Conservation (phyloP, 139 green algal species). For the Tetraselmis striata region DNA sequence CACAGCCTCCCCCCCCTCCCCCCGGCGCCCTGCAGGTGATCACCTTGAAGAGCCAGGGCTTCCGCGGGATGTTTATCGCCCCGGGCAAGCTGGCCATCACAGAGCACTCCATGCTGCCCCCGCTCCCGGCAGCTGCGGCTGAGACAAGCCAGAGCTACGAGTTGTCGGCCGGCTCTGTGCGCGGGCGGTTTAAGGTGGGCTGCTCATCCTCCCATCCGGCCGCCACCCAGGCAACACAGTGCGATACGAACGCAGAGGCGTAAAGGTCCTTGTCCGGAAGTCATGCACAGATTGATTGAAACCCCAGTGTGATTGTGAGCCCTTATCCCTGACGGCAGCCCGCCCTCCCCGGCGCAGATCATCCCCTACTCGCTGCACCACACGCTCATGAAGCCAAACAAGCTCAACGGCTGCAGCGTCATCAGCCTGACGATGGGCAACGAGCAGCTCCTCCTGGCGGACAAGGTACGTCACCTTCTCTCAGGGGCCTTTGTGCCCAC, state of each 20-base stretch:
- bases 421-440: not conserved
- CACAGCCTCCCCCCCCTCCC: no score
- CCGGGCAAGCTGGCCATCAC: not conserved
- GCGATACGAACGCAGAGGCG: no score
- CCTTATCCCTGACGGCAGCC: no score
- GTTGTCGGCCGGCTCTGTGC: not conserved
- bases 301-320: no score
- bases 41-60: not conserved
- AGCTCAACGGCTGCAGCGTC: not conserved
- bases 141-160: not conserved
- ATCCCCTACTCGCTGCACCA: not conserved
- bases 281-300: no score
- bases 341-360: no score
- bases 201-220: no score
- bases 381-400: not conserved
- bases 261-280: no score
- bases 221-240: no score
- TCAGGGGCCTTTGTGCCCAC: no score
- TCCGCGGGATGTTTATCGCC: not conserved
- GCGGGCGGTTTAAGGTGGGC: not conserved
- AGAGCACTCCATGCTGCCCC: not conserved
- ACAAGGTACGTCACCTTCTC: no score
- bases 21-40: no score
- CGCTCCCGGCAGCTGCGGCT: not conserved
- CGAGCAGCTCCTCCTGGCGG: not conserved